Base-by-base conservation (phyloP, 2,329 filamentous ascomycete species). In the Fusarium hostae region DNA sequence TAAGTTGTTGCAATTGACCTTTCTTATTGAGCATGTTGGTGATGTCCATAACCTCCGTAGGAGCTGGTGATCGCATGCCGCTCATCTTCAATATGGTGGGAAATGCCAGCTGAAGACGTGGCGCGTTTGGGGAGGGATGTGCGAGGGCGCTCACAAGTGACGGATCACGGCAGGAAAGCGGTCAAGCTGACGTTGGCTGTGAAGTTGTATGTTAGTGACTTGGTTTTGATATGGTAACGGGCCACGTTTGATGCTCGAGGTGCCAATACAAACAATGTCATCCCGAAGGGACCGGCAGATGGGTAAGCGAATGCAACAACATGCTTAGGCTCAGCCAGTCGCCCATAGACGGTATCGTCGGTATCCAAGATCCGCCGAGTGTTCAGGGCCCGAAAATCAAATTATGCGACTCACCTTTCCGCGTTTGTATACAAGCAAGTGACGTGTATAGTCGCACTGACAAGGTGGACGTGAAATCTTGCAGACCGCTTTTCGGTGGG, bases 11-110 rank as follows among this genome's bases (percentile, higher is more conserved):
- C 72, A 81, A 69, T 57, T 79, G 75, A 75, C 79, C 82, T 80
- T 85, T 85, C 70, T 84, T 84, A 79, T 87, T 86, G 76, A 87
- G 79, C 81, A 87, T 85, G 77, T 82, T 85, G 75, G 82, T 85
- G 75, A 87, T 85, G 76, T 85, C 85, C 85, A 87, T 87, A 66
- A 86, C 83, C 79, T 85, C 83, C 73, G 81, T 81, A 54, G 84
- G 80, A 67, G 81, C 82, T 72, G 83, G 82, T 76, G 83, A 84
- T 78, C 78, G 79, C 80, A 84, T 82, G 70, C 76, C 80, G 75
- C 75, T 77, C 75, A 77, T 78, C 70, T 78, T 78, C 56, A 71
- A 73, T 44, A 55, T 70, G 57, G 66, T 66, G 59, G 64, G 57
- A 60, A 59, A 45, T 64, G 62, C 63, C 41, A 66, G 66, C 56